Evolutionary conservation across 257 asterid genomes (phyloP).

Genomic region (Nicotiana attenuata): DNA sequence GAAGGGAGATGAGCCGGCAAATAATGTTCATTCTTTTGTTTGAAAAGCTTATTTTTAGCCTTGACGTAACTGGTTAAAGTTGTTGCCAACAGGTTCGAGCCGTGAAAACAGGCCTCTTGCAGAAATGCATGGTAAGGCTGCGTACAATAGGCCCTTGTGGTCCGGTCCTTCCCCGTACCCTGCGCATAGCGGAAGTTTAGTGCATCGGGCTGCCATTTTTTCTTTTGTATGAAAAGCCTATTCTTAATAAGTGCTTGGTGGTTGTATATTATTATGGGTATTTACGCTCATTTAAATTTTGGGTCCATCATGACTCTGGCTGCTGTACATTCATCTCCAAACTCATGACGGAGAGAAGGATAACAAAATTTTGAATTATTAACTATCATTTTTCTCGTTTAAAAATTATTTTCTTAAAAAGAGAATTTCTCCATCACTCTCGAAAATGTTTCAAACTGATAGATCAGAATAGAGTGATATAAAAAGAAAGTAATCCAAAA

Average conservation of each 20-base stretch:
- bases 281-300: neutral
- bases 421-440: neutral
- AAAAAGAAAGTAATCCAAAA: neutral
- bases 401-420: neutral
- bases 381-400: neutral
- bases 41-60: neutral
- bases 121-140: no score
- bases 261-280: slow-evolving; percentile 3
- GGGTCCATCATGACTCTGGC: neutral
- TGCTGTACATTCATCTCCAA: neutral
- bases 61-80: no score
- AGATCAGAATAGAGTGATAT: neutral
- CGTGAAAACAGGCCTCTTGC: no score
- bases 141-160: no score
- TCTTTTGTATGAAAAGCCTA: neutral
- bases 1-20: neutral
- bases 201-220: no score
- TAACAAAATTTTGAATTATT: neutral
- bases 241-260: neutral
- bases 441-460: neutral
- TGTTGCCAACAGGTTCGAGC: no score
- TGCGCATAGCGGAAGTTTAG: no score
- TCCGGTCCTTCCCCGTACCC: no score
- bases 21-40: neutral
- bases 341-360: neutral